Conservation (phyloP, 2,329 filamentous ascomycete genomes). For the Fusarium nurragi region DNA sequence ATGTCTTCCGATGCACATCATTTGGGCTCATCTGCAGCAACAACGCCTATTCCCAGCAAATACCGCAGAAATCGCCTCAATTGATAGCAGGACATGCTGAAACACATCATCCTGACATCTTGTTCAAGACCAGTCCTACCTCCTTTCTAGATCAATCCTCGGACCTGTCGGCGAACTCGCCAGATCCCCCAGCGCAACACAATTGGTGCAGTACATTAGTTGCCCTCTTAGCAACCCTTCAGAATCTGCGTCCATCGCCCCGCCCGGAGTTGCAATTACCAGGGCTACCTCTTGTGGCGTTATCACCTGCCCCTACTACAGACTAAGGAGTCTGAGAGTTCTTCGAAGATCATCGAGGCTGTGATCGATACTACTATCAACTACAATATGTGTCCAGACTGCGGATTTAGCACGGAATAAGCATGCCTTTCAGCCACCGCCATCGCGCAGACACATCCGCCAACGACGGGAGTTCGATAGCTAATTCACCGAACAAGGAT, state of each 20-base stretch:
- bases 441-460: not conserved
- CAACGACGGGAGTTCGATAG: not conserved
- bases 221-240: not conserved
- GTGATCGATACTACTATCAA: not conserved
- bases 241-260: not conserved
- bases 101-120: conserved; percentile 7
- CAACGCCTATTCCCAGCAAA: not conserved
- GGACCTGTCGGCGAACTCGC: conserved; percentile 2
- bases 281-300: not conserved
- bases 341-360: not conserved
- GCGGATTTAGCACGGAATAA: not conserved
- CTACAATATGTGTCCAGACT: not conserved
- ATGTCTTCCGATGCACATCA: conserved; percentile 13
- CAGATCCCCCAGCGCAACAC: not conserved
- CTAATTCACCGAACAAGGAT: not conserved
- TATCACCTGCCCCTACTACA: not conserved
- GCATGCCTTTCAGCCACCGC: not conserved
- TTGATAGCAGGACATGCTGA: not conserved
- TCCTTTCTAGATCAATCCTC: not conserved
- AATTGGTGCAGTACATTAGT: not conserved
- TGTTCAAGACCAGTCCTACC: too few species aligned
- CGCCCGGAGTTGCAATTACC: not conserved
- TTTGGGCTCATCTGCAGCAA: not conserved
- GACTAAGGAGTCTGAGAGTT: not conserved
- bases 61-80: not conserved